Evolutionary conservation across 106 monocot genomes (phyloP).

Genomic region (Dioscorea alata): DNA sequence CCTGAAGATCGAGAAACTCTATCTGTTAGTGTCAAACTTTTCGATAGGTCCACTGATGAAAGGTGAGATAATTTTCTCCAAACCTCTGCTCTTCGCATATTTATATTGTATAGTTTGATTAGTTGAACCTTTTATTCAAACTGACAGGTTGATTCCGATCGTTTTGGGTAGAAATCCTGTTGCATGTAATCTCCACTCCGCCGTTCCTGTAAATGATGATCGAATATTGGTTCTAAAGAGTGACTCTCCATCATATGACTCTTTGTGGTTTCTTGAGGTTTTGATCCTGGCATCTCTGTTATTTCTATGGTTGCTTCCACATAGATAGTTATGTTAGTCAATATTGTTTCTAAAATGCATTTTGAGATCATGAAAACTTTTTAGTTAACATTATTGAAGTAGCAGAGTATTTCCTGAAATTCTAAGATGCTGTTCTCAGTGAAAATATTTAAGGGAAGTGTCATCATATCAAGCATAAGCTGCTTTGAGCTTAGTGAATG

Average conservation of each 20-base stretch:
- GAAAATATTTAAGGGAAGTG: not conserved
- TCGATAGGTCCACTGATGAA: conserved; percentile 33
- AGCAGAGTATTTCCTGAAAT: not conserved
- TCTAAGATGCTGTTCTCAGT: not conserved
- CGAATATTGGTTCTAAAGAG: conserved; percentile 55
- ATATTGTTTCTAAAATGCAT: too few species aligned
- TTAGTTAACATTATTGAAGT: not conserved
- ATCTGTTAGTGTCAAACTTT: conserved; percentile 41
- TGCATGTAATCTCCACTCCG: conserved; percentile 38
- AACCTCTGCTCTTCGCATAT: not conserved
- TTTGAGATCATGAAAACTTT: not conserved
- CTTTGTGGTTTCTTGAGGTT: conserved; percentile 89
- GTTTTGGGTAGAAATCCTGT: conserved; percentile 57
- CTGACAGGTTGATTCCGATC: conserved; percentile 50
- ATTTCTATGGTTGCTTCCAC: not conserved
- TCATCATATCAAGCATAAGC: not conserved
- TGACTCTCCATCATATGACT: conserved; percentile 39
- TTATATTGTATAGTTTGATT: not conserved
- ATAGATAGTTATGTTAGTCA: too few species aligned
- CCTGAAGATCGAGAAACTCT: conserved; percentile 22
- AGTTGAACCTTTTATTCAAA: not conserved
- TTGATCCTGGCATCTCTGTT: not conserved
- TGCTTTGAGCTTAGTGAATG: not conserved
- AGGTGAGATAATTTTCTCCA: conserved; percentile 36
- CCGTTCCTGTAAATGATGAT: conserved; percentile 41